Percentiles rank a stretch among this genome's conserved stretches.
Evolutionary conservation across 345 rosid genomes (phyloP).

Genomic region (Hirschfeldia incana): DNA sequence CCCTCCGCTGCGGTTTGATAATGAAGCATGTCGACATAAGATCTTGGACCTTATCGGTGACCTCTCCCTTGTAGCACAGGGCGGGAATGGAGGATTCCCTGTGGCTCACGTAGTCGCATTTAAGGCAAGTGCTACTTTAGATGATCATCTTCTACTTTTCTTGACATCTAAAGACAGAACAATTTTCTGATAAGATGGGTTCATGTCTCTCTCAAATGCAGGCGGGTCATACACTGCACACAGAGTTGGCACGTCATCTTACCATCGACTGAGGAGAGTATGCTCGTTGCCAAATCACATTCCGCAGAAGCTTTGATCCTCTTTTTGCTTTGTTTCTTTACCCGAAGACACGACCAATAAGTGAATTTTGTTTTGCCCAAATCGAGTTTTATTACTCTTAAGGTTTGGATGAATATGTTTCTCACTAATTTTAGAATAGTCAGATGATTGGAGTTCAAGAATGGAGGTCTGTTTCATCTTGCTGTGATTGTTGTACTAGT

Average conservation of each 20-base stretch:
- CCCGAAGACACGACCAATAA: background rate
- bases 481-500: background rate
- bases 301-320: background rate
- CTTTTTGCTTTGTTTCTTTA: background rate
- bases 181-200: background rate
- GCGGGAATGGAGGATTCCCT: conserved; percentile 84
- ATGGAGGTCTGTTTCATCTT: background rate
- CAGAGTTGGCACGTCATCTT: conserved; percentile 28
- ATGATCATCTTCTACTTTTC: background rate
- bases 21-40: conserved; percentile 92
- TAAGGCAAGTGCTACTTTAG: background rate
- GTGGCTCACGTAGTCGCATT: conserved; percentile 58
- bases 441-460: background rate
- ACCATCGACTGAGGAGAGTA: conserved; percentile 21
- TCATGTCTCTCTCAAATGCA: background rate
- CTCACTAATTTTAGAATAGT: background rate
- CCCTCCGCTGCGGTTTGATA: conserved; percentile 63
- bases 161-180: background rate
- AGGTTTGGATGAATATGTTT: background rate
- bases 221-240: conserved; percentile 4
- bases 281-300: conserved; percentile 6
- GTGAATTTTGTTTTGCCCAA: background rate
- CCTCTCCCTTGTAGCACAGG: conserved; percentile 64
- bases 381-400: background rate
- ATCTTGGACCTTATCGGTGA: conserved; percentile 86